Base-by-base conservation (phyloP, 805 yeast species). In the Soucietia sequanensis region DNA sequence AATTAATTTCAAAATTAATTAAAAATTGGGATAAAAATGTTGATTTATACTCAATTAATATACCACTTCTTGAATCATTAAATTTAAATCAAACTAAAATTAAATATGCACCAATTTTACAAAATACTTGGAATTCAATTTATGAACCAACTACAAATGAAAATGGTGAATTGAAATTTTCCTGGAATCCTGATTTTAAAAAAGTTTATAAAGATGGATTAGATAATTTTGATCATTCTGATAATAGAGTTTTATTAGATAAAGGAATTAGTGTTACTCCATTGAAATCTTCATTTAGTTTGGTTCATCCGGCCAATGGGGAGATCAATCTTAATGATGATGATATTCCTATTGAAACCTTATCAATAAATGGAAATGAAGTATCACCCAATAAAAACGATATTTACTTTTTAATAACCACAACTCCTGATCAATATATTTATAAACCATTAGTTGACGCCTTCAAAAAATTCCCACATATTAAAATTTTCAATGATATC, bases 111-210 rank as follows among this genome's bases (percentile, higher is more conserved):
- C 90, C 95, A n/a, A 78, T 91, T 32, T 69, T 88, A 53, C 78
- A 79, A 37, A 91, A 91, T 59, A 63, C 70, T 44, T 93, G 98
- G 98, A 70, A 73, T 1, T 71, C 87, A 0, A 72, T 85, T 6
- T 86, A 78, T 54, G 54, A 58, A 33, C 55, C 52, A 3, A 30
- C 38, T 6, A 30, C n/a, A 9, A 18, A 17, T 20, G 47, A 44
- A 7, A 36, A 35, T 8, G 45, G 43, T 23, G 54, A 51, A 6
- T 65, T 73, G 20, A 70, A 75, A 36, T 93, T 80, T 60, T 66
- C 65, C 41, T 91, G 99, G 99, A 69, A 70, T 28, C 99, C 99
- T 1, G 78, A 89, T 53, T 88, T 87, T 59, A 75, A 72, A 28
- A 60, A 70, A 16, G 88, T 84, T 10, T 84, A 81, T 52, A 64